Evolutionary conservation across 2,329 filamentous ascomycete genomes (phyloP), one percentile per base, ranked within the genome.

Genomic region (Ascochyta koolunga): DNA sequence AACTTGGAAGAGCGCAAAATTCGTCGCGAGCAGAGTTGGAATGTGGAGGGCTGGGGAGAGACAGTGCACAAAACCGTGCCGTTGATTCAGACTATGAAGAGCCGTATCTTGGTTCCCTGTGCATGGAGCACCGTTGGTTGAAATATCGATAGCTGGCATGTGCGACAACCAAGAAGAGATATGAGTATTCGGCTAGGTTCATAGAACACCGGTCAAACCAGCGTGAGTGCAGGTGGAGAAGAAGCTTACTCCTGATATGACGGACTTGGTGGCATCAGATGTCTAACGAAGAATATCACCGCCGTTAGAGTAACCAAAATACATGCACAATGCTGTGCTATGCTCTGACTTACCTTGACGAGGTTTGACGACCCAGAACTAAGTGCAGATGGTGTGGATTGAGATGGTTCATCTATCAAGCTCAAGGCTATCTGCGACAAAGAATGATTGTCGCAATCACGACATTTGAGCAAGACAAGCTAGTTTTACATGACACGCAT

Each of bases 1-100:
- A 91, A 99, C 76, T 78, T 99, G 56, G 93, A 98, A 77, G 95
- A 98, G 79, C 87, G 95, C 62, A 95, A 96, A 76, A 80, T 90
- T 31, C 86, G 92, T 62, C 86, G 95, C 62, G 95, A 99, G 82
- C 87, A 96, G 82, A 97, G 93, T 75, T 99, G 95, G 95, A 86
- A 87, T 61, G 86, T 96, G 35, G 90, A 96, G 71, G 95, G 95
- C 39, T 99, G 95, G 95, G 91, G 90, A 46, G 91, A 97, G 70
- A 97, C 93, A 21, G 95, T 98, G 32, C 95, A 99, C 82, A 97
- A 96, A 84, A 99, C 95, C 1, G 95, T 99, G 40, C 95, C 95
- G 27, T 83, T 99, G 60, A 99, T 99, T 68, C 93, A 97, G 80
- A 87, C 82, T 54, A 99, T 99, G 95, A 91, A 95, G 84, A 96